phyloP scores from a whole-genome alignment of 345 rosid genomes.

The Citrus australasica region DNA sequence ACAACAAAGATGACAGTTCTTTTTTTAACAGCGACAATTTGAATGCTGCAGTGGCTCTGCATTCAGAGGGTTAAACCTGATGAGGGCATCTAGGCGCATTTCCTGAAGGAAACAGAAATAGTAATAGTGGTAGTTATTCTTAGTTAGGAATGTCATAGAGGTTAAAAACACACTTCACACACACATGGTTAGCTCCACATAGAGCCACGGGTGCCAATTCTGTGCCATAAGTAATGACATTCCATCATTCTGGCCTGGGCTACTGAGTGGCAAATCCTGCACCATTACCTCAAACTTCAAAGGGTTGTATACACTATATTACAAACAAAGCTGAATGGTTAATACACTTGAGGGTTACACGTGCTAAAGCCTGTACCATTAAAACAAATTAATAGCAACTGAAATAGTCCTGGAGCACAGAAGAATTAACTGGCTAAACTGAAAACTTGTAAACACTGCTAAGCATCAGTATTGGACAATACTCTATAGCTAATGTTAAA shows the following conservation, averaged over 20 bases:
- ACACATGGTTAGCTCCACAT: neutral
- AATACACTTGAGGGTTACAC: neutral
- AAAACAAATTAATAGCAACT: neutral
- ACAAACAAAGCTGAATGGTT: no score
- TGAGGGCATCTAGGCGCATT: neutral
- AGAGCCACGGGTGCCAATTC: neutral
- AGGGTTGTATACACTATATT: neutral
- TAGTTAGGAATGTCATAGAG: neutral
- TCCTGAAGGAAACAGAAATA: neutral
- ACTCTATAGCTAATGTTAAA: neutral
- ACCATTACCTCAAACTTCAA: neutral
- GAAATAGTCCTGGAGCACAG: neutral
- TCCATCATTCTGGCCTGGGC: neutral
- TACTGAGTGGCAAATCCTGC: neutral
- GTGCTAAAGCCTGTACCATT: neutral
- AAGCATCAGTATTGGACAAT: neutral
- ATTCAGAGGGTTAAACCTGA: neutral
- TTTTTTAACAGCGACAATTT: neutral
- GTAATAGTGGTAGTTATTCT: neutral
- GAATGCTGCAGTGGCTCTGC: neutral
- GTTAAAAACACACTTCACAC: neutral
- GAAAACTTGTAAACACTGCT: neutral
- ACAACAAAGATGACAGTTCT: neutral
- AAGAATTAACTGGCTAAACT: neutral
- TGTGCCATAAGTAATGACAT: neutral